Evolutionary conservation across 2,329 filamentous ascomycete species (phyloP), one percentile per base, ranked within the genome.

Genomic region (Xylaria sp.): DNA sequence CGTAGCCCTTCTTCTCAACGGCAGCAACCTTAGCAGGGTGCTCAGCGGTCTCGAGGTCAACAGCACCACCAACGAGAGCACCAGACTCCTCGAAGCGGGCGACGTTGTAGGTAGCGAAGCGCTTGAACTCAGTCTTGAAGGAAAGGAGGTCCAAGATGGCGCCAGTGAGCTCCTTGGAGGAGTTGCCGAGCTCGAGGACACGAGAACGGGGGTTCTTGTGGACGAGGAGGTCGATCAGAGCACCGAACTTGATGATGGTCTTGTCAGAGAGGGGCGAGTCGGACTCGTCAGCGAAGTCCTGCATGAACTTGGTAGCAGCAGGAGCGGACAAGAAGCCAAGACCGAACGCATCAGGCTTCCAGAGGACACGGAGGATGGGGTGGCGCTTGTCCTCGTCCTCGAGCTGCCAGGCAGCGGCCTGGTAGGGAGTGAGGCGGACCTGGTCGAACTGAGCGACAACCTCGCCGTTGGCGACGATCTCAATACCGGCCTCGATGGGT

Each of bases 291-390:
- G 44, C 23, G 34, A 60, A 60, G 3, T 2, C 13, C 3, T 58
- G 49, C 2, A 56, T 8, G 46, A 56, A 55, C 3, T 57, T 46
- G 8, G 34, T 37, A 4, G 53, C 11, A 3, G 53, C 54, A 2
- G 39, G 4, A 3, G 16, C 19, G 3, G 23, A 1, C 35, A 61
- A 46, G 39, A 58, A 16, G 2, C 59, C 63, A 1, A 63, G 55
- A 1, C 59, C 59, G 8, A 56, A 59, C 11, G 55, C 42, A 35
- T 66, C 65, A 4, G 65, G 65, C 54, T 63, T 66, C 65, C 65
- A 66, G 3, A 61, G 30, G 1, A 65, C 39, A 1, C 63, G 65
- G 1, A 64, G 50, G 5, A 65, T 13, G 2, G 65, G 65, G 47
- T 66, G 54, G 0, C 65, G 58, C 51, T 18, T 49, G 7, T 60